A percentile compares a stretch with the other conserved stretches of the same genome.
These are phyloP conservation scores for Pestalotiopsis sp. DNA, from an alignment of 2,329 filamentous ascomycete species.

Conservation along the genomic window DNA sequence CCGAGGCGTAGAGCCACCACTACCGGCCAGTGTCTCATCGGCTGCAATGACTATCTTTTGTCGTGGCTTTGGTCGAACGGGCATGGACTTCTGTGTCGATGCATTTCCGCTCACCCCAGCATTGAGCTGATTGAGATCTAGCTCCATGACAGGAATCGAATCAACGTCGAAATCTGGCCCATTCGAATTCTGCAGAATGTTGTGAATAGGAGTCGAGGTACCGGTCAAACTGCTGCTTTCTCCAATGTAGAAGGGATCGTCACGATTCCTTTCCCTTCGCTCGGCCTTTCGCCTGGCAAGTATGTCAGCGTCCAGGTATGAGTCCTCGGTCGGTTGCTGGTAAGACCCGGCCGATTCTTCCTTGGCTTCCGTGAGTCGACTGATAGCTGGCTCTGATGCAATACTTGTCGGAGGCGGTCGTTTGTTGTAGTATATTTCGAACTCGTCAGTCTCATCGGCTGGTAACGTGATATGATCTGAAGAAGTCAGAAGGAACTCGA, in stretches of 20 bases:
- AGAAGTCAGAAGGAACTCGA: constrained; percentile 67
- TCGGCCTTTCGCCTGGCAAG: constrained; percentile 75
- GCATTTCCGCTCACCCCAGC: constrained; percentile 31
- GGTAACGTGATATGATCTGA: constrained; percentile 53
- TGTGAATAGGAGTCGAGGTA: constrained; percentile 77
- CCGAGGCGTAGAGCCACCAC: constrained; percentile 50
- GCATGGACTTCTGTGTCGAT: constrained; percentile 27
- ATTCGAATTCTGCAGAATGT: constrained; percentile 72
- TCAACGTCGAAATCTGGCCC: constrained; percentile 86
- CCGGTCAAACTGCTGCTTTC: constrained; percentile 56
- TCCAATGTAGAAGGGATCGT: constrained; percentile 94
- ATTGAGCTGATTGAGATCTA: constrained; percentile 69
- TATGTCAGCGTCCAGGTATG: constrained; percentile 73
- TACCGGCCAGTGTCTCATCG: constrained; percentile 70
- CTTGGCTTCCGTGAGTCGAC: constrained; percentile 47
- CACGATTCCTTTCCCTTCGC: constrained; percentile 78
- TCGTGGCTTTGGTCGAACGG: constrained; percentile 43
- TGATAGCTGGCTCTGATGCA: constrained; percentile 59
- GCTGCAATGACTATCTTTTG: constrained; percentile 69
- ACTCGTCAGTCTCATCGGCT: constrained; percentile 64
- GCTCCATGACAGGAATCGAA: constrained; percentile 92
- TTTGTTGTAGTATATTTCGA: constrained; percentile 68
- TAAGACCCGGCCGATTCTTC: constrained; percentile 57
- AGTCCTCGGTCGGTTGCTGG: constrained; percentile 63
- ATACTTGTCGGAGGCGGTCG: constrained; percentile 53